Base-by-base conservation (phyloP, 345 rosid species). In the Citrus cavaleriei region DNA sequence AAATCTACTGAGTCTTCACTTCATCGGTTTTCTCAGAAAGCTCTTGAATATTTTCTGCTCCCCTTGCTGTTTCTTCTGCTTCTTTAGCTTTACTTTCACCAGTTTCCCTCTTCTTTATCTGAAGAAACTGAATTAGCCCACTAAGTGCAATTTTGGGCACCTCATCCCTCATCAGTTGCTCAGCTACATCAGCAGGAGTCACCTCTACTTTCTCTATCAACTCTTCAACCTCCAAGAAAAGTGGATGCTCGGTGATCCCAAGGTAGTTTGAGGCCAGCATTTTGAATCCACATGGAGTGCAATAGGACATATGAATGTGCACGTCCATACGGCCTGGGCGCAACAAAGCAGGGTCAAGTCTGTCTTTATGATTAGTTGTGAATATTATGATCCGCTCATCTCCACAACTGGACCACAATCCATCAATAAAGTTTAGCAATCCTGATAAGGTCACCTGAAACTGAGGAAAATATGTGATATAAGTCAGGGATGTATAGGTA, bases 361-460 rank as follows among this genome's bases (percentile, higher is more conserved):
- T 37, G 3, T 82, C 85, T 68, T 76, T 85, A 70, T 79, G 81
- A 46, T 85, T 85, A 19, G 83, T 85, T 30, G 83, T 85, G 79
- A 85, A 82, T 62, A 85, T 79, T 60, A 85, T 79, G 38, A 85
- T 82, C 75, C 85, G 66, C 40, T 77, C 87, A 59, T 85, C 87
- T n/a, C 81, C 85, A 25, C 85, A 79, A 72, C 85, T 85, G 3
- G 87, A 82, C 87, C 87, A 82, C 40, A 85, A 70, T 64, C 85
- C 87, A 54, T 82, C 87, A 5, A 82, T 27, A 71, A 82, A 85
- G 66, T 85, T 82, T 24, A 85, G 79, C 49, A 84, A 27, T 27
- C 85, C 85, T 55, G 85, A 82, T n/a, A 82, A 75, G 7, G 85
- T 46, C 16, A 46, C 51, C 18, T 46, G 51, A 46, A 46, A 46